A percentile compares a stretch with the other conserved stretches of the same genome.
phyloP scores from a whole-genome alignment of 2,329 filamentous ascomycete species.

The Aschersonia sp. region DNA sequence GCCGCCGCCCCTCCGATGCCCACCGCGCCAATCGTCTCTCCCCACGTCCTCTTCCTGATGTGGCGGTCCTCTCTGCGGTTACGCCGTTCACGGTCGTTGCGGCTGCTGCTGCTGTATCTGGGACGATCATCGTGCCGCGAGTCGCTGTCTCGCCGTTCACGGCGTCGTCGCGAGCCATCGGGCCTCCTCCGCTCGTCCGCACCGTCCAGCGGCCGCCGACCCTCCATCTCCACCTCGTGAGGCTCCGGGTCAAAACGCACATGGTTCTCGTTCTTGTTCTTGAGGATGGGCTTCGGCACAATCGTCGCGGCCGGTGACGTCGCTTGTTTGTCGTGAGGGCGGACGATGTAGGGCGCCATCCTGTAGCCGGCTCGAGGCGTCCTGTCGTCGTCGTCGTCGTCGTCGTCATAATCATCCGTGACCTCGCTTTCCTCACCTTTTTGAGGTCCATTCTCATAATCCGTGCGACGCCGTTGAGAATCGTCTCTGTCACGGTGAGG shows the following conservation, averaged over 20 bases:
- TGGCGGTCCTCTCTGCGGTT: conserved; percentile 21
- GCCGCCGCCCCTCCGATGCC: conserved; percentile 47
- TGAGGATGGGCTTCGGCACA: conserved; percentile 43
- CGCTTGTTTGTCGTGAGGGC: conserved; percentile 17
- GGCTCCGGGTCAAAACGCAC: conserved; percentile 38
- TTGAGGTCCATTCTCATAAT: conserved; percentile 17
- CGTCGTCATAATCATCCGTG: conserved; percentile 19
- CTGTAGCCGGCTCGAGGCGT: conserved; percentile 15
- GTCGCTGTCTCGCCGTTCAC: conserved; percentile 11
- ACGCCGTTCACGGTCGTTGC: conserved; percentile 16
- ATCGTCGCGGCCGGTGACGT: conserved; percentile 20
- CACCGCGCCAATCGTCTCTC: conserved; percentile 40
- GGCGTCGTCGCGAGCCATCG: conserved; percentile 7
- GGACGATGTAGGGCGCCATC: conserved; percentile 22
- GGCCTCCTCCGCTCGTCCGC: conserved; percentile 15
- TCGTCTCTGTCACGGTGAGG: neutral
- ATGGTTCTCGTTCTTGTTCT: conserved; percentile 44
- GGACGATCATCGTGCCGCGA: conserved; percentile 12
- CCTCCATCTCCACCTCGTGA: conserved; percentile 24
- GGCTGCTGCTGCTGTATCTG: conserved; percentile 10
- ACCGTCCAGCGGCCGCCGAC: conserved; percentile 14
- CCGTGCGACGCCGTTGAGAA: conserved; percentile 9
- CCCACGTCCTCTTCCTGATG: conserved; percentile 30
- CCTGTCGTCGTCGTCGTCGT: conserved; percentile 15
- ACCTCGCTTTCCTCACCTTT: conserved; percentile 16